Conservation (phyloP, 2,329 filamentous ascomycete genomes). For the Plectosphaerella plurivora region DNA sequence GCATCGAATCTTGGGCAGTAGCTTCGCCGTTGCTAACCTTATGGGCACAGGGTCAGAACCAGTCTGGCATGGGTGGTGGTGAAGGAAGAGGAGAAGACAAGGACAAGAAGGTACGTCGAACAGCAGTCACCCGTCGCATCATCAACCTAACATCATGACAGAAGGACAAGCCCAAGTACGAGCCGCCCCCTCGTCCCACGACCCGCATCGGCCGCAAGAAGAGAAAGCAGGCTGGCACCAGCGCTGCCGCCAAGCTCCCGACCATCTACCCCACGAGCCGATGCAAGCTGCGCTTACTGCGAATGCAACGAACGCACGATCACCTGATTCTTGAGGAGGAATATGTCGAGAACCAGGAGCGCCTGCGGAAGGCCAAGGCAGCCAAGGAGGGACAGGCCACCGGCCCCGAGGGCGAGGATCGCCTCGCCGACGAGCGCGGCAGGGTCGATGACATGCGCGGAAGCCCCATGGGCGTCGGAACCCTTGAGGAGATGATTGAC, state of each 20-base stretch:
- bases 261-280: conserved; percentile 91
- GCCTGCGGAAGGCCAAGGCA: conserved; percentile 85
- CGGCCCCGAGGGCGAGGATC: conserved; percentile 74
- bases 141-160: conserved; percentile 30
- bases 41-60: conserved; percentile 67
- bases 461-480: conserved; percentile 97
- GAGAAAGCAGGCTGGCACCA: conserved; percentile 90
- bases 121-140: not conserved
- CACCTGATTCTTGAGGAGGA: conserved; percentile 95
- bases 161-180: conserved; percentile 99
- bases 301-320: conserved; percentile 99
- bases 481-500: conserved; percentile 96
- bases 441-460: conserved; percentile 98
- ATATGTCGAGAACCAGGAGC: conserved; percentile 98
- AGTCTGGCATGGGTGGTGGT: conserved; percentile 80
- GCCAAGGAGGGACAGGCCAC: conserved; percentile 65
- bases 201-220: conserved; percentile 98
- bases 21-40: not conserved
- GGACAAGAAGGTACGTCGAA: conserved; percentile 77
- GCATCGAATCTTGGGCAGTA: not conserved
- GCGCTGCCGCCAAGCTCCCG: conserved; percentile 91
- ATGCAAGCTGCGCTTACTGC: conserved; percentile 94
- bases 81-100: conserved; percentile 78
- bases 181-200: conserved; percentile 93
- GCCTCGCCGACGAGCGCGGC: conserved; percentile 90